Evolutionary conservation across 768 basidiomycete genomes (phyloP).

Genomic region (Termitomyces sp.): DNA sequence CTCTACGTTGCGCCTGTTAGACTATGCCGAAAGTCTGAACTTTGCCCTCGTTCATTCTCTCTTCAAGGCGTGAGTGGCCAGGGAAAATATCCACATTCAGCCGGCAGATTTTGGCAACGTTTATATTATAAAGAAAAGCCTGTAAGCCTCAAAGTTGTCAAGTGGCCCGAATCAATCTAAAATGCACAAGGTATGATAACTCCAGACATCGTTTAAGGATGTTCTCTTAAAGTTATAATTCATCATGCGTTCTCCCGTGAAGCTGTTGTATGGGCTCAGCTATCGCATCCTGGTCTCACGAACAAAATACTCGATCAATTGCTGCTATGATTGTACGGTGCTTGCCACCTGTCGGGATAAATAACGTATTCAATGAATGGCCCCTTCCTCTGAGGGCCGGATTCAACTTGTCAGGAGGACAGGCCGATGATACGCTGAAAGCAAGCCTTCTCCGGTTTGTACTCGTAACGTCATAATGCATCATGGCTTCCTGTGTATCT

Average conservation of each 20-base stretch:
- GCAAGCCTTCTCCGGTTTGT: background rate
- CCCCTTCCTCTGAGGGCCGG: background rate
- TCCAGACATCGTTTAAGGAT: background rate
- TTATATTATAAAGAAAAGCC: conserved; percentile 13
- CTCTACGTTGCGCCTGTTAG: conserved; percentile 15
- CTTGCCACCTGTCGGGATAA: background rate
- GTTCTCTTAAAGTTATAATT: conserved; percentile 8
- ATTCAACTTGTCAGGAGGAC: background rate
- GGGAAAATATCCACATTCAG: conserved; percentile 6
- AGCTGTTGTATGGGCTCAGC: conserved; percentile 12
- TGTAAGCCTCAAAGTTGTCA: conserved; percentile 24
- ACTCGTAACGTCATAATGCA: no score
- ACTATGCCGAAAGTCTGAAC: conserved; percentile 19
- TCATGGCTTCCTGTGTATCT: no score
- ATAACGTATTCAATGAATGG: background rate
- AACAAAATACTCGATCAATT: background rate
- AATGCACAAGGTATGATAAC: conserved; percentile 17
- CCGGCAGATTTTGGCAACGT: conserved; percentile 23
- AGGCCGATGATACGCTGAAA: background rate
- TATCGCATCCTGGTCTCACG: conserved; percentile 3
- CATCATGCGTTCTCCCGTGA: conserved; percentile 15
- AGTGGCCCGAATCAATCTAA: conserved; percentile 11
- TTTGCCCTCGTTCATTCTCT: conserved; percentile 22
- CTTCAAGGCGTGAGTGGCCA: conserved; percentile 7
- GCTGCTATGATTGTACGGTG: background rate